Evolutionary conservation across 2,329 filamentous ascomycete genomes (phyloP), one percentile per base, ranked within the genome.

Genomic region (Sporothrix variecibatus): DNA sequence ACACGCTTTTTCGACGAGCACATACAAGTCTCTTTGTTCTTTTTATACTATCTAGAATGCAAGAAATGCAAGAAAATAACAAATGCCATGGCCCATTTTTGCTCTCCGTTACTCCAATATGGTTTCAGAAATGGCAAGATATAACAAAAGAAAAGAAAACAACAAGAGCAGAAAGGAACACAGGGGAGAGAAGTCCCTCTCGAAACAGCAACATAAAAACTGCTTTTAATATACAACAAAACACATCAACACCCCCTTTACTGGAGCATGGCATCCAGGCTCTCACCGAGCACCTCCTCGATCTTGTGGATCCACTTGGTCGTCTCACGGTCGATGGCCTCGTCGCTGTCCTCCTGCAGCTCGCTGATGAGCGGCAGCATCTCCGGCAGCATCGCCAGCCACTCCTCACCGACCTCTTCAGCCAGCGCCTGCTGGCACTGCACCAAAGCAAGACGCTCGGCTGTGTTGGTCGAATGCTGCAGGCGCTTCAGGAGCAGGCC

Each of bases 331-430:
- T 99, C 96, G 31, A 99, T 95, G 38, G 88, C 87, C 84, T 98
- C 96, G 80, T 98, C 95, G 78, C 98, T 96, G 81, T 99, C 96
- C 81, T 99, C 96, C 84, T 97, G 92, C 79, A 97, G 82, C 85
- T 99, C 96, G 79, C 94, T 97, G 78, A 99, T 97, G 77, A 95
- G 94, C 26, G 97, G 95, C 81, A 99, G 84, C 92, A 98, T 98
- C 87, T 99, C 96, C 0, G 95, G 94, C 80, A 98, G 82, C 85
- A 97, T 88, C 1, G 91, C 89, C 75, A 99, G 84, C 96, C 96
- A 99, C 80, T 99, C 96, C 81, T 98, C 95, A 75, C 95, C 95
- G 34, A 98, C 84, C 64, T 72, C 72, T 78, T 93, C 90, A 15
- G 94, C 97, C 76, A 98, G 85, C 17, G 88, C 89, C 80, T 94